These are phyloP conservation scores for Hygrophila difformis DNA, from an alignment of 257 asterid species.

Conservation along the genomic window DNA sequence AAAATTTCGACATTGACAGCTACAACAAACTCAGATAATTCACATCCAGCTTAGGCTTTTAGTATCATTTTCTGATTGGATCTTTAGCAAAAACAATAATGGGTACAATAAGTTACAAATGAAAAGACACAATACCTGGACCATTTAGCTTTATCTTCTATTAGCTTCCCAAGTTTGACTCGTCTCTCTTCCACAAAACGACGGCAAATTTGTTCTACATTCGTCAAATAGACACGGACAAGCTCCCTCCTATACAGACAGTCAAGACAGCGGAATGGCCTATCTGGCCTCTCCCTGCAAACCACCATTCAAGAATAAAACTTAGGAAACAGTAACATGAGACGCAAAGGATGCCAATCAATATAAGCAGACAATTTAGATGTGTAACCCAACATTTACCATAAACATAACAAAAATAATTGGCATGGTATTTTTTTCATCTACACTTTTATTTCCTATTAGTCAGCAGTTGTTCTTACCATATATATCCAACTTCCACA, in stretches of 20 bases:
- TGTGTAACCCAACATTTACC: not conserved
- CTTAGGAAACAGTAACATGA: not conserved
- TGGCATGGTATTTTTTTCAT: too few relatives aligned
- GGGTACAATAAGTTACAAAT: not conserved
- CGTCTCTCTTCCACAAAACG: conserved; percentile 82
- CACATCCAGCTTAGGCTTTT: not conserved
- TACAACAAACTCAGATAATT: not conserved
- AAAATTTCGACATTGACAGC: not conserved
- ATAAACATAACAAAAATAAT: not conserved
- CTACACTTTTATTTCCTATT: too few relatives aligned
- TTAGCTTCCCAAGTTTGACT: conserved; percentile 63
- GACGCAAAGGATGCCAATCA: not conserved
- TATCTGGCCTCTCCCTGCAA: conserved; percentile 82
- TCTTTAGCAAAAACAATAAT: not conserved
- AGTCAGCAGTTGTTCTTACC: too few relatives aligned
- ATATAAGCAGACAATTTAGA: not conserved
- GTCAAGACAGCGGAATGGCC: conserved; percentile 91
- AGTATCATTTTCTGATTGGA: not conserved
- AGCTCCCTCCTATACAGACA: conserved; percentile 89
- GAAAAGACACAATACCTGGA: conserved; percentile 51
- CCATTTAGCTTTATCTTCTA: conserved; percentile 87
- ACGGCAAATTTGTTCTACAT: conserved; percentile 88
- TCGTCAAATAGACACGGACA: conserved; percentile 77
- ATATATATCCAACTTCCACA: not conserved
- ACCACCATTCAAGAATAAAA: conserved; percentile 7